Evolutionary conservation across 345 rosid species (phyloP), one percentile per base, ranked within the genome.

Genomic region (Citrus reticulata): DNA sequence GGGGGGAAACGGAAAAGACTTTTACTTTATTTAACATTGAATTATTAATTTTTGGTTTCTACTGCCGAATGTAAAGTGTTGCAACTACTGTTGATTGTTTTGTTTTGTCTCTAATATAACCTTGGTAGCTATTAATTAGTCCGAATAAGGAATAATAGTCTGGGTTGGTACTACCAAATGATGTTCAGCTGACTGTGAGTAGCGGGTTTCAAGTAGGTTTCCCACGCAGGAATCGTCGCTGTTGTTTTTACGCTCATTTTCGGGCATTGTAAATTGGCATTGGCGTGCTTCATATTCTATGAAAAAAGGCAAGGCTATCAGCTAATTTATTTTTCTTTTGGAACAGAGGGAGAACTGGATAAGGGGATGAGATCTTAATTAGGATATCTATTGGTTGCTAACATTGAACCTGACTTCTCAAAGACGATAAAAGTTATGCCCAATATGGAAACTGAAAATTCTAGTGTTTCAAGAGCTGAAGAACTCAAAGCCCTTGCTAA

Each of bases 401-500:
- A 59, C 57, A 30, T 35, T 30, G 29, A 20, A 76, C 10, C 62
- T 5, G 25, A 9, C 66, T 39, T 55, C 19, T 37, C 19, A 35
- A 20, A 57, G 22, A n/a, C 29, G 32, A 34, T 59, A 19, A 64
- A 22, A 51, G 74, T 76, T 79, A 81, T 80, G 77, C 77, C 81
- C 78, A 32, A 42, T 62, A 89, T 89, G 92, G 92, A 86, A 79
- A 72, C 79, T 57, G 82, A 77, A 64, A 82, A 68, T 77, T 75
- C 79, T 32, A 76, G n/a, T 29, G 70, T 74, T 68, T 83, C 88
- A 70, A 81, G 58, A 77, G 91, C 88, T 55, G 93, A 88, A 83
- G 86, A 89, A 64, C 25, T 89, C 66, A 89, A 89, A 88, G 76
- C 75, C 68, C 81, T 80, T 7, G 91, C 91, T 49, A 89, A 89